Base-by-base conservation (phyloP, 768 basidiomycete species). In the Pholiota molesta region DNA sequence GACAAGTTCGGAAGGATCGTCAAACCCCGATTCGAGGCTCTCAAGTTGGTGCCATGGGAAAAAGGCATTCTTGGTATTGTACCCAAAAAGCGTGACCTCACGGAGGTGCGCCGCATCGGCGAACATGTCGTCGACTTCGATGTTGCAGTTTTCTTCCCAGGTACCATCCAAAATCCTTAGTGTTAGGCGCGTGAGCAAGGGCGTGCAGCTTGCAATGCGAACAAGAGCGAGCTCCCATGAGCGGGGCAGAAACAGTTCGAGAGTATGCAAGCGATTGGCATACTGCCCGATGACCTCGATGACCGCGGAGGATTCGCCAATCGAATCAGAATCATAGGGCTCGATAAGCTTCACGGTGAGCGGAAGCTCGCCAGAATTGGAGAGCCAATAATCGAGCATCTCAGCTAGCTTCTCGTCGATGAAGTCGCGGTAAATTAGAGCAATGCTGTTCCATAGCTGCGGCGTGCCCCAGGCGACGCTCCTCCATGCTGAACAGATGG, bases 11-110 rank as follows among this genome's bases (percentile, higher is more conserved):
- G 42, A 62, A 0, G 59, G 39, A n/a, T 55, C 58, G 40, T 66
- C 62, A 56, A 61, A 67, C 26, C 67, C 66, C 0, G 59, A 64
- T 11, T 67, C 62, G 16, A 70, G 55, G 2, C 55, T 37, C 39
- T 59, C 55, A 13, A 70, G 61, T 52, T 70, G 67, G 8, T 55
- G 33, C 61, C 62, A 68, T 6, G 69, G 69, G 40, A 68, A 62
- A 17, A 28, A 31, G n/a, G 68, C 66, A 29, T 67, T 61, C 3
- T 53, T 26, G 21, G 57, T 42, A 8, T 61, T 59, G 58, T 65
- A 68, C 10, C 65, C 65, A 3, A 63, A 57, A 26, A 70, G 60
- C 28, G 61, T 62, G 39, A 65, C 67, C 5, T 67, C 61, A 37
- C 56, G 60, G 19, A 70, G 54, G 13, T 53, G 52, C 5, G 66